Conservation (phyloP, 805 yeast genomes). For the Wickerhamomyces bisporus region DNA sequence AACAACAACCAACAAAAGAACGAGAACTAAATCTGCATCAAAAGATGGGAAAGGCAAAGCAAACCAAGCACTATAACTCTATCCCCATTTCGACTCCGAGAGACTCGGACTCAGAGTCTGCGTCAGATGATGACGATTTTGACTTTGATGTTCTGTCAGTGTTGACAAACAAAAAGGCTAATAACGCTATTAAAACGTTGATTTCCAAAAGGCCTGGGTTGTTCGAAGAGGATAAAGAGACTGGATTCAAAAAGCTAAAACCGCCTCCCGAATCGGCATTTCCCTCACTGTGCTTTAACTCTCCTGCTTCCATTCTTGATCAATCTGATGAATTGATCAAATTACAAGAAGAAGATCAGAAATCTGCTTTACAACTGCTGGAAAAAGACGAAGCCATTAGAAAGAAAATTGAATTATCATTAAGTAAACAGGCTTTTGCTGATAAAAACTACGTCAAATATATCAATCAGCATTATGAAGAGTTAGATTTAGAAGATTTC, state of each 20-base stretch:
- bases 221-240: conserved; percentile 1
- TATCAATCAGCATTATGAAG: not conserved
- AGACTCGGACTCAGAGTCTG: not conserved
- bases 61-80: no score
- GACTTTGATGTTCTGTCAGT: not conserved
- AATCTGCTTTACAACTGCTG: conserved; percentile 2
- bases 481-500: conserved; percentile 6
- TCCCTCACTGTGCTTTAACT: conserved; percentile 2
- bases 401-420: not conserved
- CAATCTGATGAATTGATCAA: conserved; percentile 1
- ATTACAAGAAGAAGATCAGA: conserved; percentile 5
- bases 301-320: not conserved
- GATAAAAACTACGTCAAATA: conserved; percentile 6
- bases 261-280: conserved; percentile 1
- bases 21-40: no score
- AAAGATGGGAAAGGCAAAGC: no score
- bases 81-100: no score
- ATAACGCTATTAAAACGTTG: not conserved
- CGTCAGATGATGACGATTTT: conserved; percentile 1
- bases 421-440: conserved; percentile 5
- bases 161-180: not conserved
- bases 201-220: not conserved
- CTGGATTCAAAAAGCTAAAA: conserved; percentile 2
- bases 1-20: no score
- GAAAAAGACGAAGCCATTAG: not conserved